phyloP scores from a whole-genome alignment of 2,329 filamentous ascomycete genomes.

The Hypomyces perniciosus region DNA sequence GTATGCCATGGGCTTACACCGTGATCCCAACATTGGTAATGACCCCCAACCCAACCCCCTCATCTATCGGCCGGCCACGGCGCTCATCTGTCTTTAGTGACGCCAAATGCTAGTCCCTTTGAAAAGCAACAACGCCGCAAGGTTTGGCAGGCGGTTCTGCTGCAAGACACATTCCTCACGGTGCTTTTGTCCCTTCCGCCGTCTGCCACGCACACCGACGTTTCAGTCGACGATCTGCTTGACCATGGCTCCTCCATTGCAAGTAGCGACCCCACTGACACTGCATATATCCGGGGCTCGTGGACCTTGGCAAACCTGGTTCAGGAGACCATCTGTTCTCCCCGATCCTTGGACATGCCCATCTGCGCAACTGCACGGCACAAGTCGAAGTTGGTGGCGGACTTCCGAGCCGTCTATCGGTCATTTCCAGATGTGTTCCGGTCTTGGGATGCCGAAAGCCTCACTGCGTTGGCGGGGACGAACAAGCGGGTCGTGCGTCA shows the following conservation, averaged over 20 bases:
- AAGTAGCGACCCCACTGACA: conserved; percentile 57
- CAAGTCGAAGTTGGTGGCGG: conserved; percentile 62
- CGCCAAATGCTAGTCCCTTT: conserved; percentile 58
- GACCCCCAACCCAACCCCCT: not conserved
- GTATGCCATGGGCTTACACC: conserved; percentile 75
- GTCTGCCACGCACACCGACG: conserved; percentile 72
- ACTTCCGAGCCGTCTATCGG: conserved; percentile 66
- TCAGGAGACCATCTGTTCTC: conserved; percentile 69
- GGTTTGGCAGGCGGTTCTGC: conserved; percentile 73
- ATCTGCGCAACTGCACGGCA: conserved; percentile 63
- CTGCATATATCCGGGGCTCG: conserved; percentile 66
- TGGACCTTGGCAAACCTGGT: conserved; percentile 76
- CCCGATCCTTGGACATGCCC: conserved; percentile 66
- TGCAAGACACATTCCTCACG: conserved; percentile 77
- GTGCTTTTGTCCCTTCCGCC: conserved; percentile 72
- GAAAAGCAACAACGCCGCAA: conserved; percentile 76
- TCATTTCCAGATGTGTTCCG: conserved; percentile 67
- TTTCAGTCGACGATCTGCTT: conserved; percentile 65
- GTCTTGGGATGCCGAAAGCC: conserved; percentile 56
- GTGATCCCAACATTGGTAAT: conserved; percentile 66
- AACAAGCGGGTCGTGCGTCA: conserved; percentile 66
- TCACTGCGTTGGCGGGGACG: conserved; percentile 49
- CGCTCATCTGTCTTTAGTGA: conserved; percentile 34
- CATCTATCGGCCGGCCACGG: not conserved
- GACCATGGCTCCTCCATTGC: conserved; percentile 56